Base-by-base conservation (phyloP, 169 alveolate species). In the Plasmodium inui region DNA sequence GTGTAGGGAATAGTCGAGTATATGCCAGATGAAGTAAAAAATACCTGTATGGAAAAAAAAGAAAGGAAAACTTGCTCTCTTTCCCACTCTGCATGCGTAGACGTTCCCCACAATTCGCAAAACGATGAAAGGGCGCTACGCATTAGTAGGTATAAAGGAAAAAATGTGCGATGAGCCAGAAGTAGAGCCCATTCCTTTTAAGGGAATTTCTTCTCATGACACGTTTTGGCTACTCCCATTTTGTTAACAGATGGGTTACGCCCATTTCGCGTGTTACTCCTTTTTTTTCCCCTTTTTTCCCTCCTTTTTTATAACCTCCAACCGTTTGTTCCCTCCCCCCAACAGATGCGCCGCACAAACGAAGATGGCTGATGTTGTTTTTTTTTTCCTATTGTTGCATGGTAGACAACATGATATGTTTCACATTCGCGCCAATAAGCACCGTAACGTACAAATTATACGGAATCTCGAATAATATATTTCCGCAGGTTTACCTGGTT, bases 331-430 rank as follows among this genome's bases (percentile, higher is more conserved):
- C 32, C 44, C 46, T 17, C 83, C 28, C 71, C 50, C 83, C n/a
- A 32, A 61, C 28, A 67, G 44, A 34, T 37, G 46, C 44, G 53
- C 50, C 74, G 72, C 50, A 83, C 55, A 83, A 70, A 71, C 73
- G 92, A 70, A 83, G 92, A 83, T 83, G 92, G 92, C 19, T 83
- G 83, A 83, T 83, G 92, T 44, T 83, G 50, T 83, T 83, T 83
- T 83, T 67, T 83, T 83, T 83, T 70, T 83, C 92, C 72, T 83
- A 70, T 34, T 83, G 92, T 50, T 83, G 92, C 76, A 83, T 83
- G 92, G 83, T 71, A 19, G 92, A 83, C 61, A 83, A 83, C 34
- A 26, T 83, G 53, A 83, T 83, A 17, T 83, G 92, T 53, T 83
- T 83, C 76, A 83, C 92, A 39, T 83, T 83, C 41, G 82, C 92